A percentile compares a stretch with the other conserved stretches of the same genome.
Evolutionary conservation across 2,329 filamentous ascomycete genomes (phyloP).

Genomic region (Bimuria novae-zelandiae): DNA sequence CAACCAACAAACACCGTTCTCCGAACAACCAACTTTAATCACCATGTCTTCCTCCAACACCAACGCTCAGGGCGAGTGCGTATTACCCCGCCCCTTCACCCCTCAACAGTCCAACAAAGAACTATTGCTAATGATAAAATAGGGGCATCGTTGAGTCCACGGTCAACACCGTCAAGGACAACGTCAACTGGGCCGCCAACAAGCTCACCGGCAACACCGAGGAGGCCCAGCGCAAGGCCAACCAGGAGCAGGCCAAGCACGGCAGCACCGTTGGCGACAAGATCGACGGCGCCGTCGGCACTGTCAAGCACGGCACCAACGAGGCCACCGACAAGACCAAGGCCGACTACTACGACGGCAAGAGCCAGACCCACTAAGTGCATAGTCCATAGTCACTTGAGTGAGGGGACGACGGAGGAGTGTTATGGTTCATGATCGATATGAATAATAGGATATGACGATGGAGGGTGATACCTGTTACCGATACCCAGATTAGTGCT

Average conservation of each 20-base stretch:
- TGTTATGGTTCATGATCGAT: background rate
- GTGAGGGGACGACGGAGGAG: background rate
- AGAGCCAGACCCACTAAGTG: slow-evolving; percentile 4
- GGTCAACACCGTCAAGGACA: slow-evolving; percentile 7
- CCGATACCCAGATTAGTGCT: background rate
- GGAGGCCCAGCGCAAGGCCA: slow-evolving; percentile 3
- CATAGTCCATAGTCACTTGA: background rate
- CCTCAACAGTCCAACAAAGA: background rate
- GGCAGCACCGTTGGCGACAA: slow-evolving; percentile 5
- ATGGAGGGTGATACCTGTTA: background rate
- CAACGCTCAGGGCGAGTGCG: slow-evolving; percentile 5
- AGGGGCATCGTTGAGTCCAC: slow-evolving; percentile 6
- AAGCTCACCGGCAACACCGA: slow-evolving; percentile 6
- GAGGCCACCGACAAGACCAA: slow-evolving; percentile 6
- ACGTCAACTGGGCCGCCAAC: slow-evolving; percentile 8
- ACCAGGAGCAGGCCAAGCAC: slow-evolving; percentile 8
- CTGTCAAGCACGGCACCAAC: slow-evolving; percentile 5
- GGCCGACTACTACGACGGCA: slow-evolving; percentile 7
- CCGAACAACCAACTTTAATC: background rate
- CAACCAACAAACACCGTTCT: no score
- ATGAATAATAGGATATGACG: no score
- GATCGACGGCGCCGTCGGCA: slow-evolving; percentile 3
- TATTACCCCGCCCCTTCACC: background rate
- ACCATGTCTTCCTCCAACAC: slow-evolving; percentile 7
- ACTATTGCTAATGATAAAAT: background rate